Evolutionary conservation across 306 rosid species (phyloP).

Genomic region (Medicago lupulina): DNA sequence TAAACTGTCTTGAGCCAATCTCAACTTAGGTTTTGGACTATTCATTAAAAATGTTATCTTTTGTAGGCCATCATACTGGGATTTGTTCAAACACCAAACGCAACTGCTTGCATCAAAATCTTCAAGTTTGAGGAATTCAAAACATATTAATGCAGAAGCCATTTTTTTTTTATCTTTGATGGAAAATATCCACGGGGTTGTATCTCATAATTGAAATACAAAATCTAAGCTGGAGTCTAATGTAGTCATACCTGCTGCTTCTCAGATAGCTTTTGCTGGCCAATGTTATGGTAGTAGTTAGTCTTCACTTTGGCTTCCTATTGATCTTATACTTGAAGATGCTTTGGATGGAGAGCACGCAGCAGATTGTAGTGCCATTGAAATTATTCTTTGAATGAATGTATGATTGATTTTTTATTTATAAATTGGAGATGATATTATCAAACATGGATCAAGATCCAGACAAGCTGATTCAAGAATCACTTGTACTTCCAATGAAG

Average conservation of each 20-base stretch:
- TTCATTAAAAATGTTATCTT: conserved; percentile 39
- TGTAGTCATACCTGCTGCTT: conserved; percentile 59
- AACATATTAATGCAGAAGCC: conserved; percentile 61
- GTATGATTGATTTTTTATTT: background rate
- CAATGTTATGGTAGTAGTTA: conserved; percentile 68
- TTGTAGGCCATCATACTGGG: conserved; percentile 84
- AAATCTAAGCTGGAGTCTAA: conserved; percentile 56
- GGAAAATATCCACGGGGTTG: conserved; percentile 52
- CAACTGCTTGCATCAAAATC: conserved; percentile 72
- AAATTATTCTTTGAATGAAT: conserved; percentile 67
- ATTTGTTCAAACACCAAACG: conserved; percentile 61
- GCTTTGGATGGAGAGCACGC: conserved; percentile 77
- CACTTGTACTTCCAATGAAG: no score
- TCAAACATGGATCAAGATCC: no score
- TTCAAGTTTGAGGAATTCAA: conserved; percentile 62
- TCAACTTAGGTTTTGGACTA: conserved; percentile 33
- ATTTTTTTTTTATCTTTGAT: conserved; percentile 65
- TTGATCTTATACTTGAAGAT: conserved; percentile 89
- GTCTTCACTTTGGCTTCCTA: conserved; percentile 88
- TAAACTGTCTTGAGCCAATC: no score
- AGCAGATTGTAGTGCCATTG: conserved; percentile 70
- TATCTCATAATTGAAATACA: conserved; percentile 49
- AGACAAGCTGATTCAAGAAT: no score
- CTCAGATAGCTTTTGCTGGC: conserved; percentile 57
- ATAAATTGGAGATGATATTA: no score